These are phyloP conservation scores for Penicillium coffeae DNA, from an alignment of 495 filamentous ascomycete genomes.

Conservation along the genomic window DNA sequence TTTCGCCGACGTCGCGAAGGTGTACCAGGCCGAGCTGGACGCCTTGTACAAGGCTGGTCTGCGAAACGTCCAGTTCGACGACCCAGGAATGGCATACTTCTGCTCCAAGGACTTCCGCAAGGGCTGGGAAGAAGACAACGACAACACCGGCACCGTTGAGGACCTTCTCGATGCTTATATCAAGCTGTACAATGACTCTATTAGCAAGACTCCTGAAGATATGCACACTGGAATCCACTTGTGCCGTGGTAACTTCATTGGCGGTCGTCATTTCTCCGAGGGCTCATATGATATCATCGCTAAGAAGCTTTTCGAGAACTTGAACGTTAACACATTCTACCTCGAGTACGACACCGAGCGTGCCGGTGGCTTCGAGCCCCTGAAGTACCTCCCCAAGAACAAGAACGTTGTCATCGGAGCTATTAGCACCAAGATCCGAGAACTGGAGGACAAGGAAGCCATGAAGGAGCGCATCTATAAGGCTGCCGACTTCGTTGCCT, in stretches of 20 bases:
- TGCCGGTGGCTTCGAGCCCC: constrained; percentile 63
- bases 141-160: constrained; percentile 48
- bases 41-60: constrained; percentile 59
- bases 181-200: constrained; percentile 58
- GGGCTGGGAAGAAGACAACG: constrained; percentile 56
- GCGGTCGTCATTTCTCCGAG: constrained; percentile 56
- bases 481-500: constrained; percentile 57
- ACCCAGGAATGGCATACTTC: constrained; percentile 62
- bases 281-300: constrained; percentile 67
- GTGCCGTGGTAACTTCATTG: constrained; percentile 53
- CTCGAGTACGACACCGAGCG: constrained; percentile 67
- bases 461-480: constrained; percentile 55
- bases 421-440: constrained; percentile 62
- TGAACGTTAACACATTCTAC: constrained; percentile 65
- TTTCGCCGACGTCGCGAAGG: constrained; percentile 57
- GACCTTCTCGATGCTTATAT: constrained; percentile 58
- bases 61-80: constrained; percentile 63
- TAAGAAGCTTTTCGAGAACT: constrained; percentile 58
- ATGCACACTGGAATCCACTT: constrained; percentile 65
- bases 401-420: constrained; percentile 65
- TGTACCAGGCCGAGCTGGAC: constrained; percentile 57
- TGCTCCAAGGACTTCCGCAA: constrained; percentile 61
- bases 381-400: constrained; percentile 56
- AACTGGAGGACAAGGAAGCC: constrained; percentile 57
- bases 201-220: constrained; percentile 52